These are phyloP conservation scores for Penicillium sclerotiorum DNA, from an alignment of 2,329 filamentous ascomycete species.

Conservation along the genomic window DNA sequence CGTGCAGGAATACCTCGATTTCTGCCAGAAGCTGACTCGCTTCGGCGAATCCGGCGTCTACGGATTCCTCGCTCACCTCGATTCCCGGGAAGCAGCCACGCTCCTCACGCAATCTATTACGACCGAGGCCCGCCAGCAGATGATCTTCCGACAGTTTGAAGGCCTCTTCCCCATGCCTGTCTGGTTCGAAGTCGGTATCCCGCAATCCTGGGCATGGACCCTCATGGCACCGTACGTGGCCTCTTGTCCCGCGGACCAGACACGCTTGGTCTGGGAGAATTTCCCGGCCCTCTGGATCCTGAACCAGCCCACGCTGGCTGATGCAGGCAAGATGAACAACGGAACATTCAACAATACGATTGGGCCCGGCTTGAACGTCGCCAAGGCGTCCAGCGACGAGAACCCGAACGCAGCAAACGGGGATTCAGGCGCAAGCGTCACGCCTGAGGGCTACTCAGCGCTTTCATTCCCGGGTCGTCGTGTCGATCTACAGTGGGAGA, in stretches of 20 bases:
- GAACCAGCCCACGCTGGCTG: constrained; percentile 71
- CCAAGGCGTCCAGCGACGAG: constrained; percentile 47
- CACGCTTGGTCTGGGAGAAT: constrained; percentile 80
- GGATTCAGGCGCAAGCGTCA: constrained; percentile 66
- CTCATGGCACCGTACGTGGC: constrained; percentile 79
- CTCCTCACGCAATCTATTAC: constrained; percentile 76
- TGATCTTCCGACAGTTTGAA: constrained; percentile 81
- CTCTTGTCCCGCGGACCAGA: constrained; percentile 71
- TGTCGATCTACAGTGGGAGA: constrained; percentile 73
- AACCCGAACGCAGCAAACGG: constrained; percentile 54
- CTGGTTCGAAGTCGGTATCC: constrained; percentile 78
- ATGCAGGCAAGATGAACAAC: constrained; percentile 34
- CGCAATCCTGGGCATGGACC: constrained; percentile 84
- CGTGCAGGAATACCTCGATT: constrained; percentile 77
- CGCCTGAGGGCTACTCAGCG: constrained; percentile 68
- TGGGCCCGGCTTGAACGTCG: constrained; percentile 33
- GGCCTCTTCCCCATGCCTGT: constrained; percentile 80
- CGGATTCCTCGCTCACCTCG: constrained; percentile 76
- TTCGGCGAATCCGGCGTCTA: constrained; percentile 79
- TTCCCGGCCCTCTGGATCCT: constrained; percentile 71
- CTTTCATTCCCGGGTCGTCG: constrained; percentile 74
- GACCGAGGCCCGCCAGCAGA: constrained; percentile 78
- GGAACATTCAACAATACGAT: constrained; percentile 66
- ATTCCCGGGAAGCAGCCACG: constrained; percentile 73
- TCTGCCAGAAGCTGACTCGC: constrained; percentile 81